Percentiles rank a stretch among this genome's conserved stretches.
phyloP scores from a whole-genome alignment of 164 flowering plant species.

The grape (Vitis vinifera) region ASM3070453v1 NC_081816.1:6872501-6873000 shows the following conservation, averaged over 20 bases:
- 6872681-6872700: too few relatives aligned
- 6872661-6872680: too few relatives aligned
- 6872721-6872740: constrained; percentile 19
- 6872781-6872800: background rate
- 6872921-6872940: constrained; percentile 63
- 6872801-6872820: constrained; percentile 43
- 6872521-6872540: constrained; percentile 9
- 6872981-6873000: constrained; percentile 36
- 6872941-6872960: constrained; percentile 67
- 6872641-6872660: too few relatives aligned
- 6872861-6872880: constrained; percentile 71
- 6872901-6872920: constrained; percentile 87
- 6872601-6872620: constrained; percentile 12
- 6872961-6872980: constrained; percentile 72
- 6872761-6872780: background rate
- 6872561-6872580: constrained; percentile 14
- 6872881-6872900: constrained; percentile 91
- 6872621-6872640: background rate
- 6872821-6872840: constrained; percentile 94
- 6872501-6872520: background rate
- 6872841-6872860: constrained; percentile 73
- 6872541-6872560: constrained; percentile 12
- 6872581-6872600: constrained; percentile 13
- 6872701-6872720: background rate
- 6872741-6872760: constrained; percentile 16